Conservation (phyloP, 1,139 yeast genomes). For the Yamadazyma diddensiae region DNA sequence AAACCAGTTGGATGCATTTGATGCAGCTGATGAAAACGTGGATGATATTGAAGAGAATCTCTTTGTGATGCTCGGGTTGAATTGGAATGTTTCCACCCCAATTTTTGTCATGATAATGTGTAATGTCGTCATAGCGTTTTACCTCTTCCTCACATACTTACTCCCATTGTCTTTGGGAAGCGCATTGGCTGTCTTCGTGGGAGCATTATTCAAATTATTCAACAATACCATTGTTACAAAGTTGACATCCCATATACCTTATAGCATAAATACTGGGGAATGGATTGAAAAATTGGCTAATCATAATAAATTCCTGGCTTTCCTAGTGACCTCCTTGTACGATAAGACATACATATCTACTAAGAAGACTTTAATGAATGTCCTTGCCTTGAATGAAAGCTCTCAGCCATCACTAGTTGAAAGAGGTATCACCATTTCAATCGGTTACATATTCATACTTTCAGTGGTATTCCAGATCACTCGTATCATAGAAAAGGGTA, state of each 20-base stretch:
- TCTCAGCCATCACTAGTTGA: conserved; percentile 25
- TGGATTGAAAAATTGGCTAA: conserved; percentile 3
- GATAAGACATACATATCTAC: conserved; percentile 20
- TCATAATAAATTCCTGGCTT: conserved; percentile 14
- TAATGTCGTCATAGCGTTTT: conserved; percentile 41
- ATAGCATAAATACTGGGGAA: neutral
- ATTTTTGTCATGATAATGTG: conserved; percentile 34
- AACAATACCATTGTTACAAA: neutral
- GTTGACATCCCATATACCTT: neutral
- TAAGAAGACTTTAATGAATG: conserved; percentile 10
- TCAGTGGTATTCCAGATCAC: conserved; percentile 29
- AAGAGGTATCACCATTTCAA: conserved; percentile 27
- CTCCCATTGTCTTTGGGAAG: conserved; percentile 56
- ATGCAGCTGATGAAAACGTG: conserved; percentile 8
- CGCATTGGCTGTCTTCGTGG: neutral
- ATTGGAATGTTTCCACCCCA: conserved; percentile 35
- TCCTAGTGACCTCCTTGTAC: conserved; percentile 6
- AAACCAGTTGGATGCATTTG: conserved; percentile 9
- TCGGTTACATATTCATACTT: conserved; percentile 41
- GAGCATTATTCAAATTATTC: neutral
- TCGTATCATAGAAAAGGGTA: conserved; percentile 30
- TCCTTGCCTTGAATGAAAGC: conserved; percentile 1
- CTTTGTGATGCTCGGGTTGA: conserved; percentile 37
- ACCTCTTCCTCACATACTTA: conserved; percentile 47
- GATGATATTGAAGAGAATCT: conserved; percentile 17